Evolutionary conservation across 75 land plant genomes (phyloP).

Genomic region (Gnetum montanum): DNA sequence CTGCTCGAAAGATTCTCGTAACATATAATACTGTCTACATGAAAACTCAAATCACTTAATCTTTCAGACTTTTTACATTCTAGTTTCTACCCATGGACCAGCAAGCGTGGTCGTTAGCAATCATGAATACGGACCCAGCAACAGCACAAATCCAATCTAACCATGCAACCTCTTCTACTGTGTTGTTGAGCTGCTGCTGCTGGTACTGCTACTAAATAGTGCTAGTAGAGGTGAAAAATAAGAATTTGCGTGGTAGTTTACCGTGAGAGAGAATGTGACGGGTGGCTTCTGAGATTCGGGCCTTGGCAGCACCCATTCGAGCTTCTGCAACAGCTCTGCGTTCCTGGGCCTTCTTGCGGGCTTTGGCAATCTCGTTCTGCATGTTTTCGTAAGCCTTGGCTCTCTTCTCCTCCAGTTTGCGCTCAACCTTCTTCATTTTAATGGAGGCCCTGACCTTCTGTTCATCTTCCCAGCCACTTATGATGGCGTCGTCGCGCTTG

Average conservation of each 20-base stretch:
- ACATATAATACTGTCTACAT: too few relatives aligned
- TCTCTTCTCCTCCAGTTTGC: slow-evolving; percentile 63
- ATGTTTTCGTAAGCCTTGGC: slow-evolving; percentile 67
- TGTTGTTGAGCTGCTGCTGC: too few relatives aligned
- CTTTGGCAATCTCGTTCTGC: slow-evolving; percentile 73
- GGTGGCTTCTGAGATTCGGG: slow-evolving; percentile 38
- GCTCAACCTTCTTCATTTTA: slow-evolving; percentile 69
- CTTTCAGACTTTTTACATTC: too few relatives aligned
- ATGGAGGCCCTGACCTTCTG: slow-evolving; percentile 48
- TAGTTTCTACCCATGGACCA: too few relatives aligned
- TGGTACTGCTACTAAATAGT: too few relatives aligned
- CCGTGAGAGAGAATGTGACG: slow-evolving; percentile 52
- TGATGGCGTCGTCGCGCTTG: slow-evolving; percentile 65
- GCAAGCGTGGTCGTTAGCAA: too few relatives aligned
- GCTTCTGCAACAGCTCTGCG: slow-evolving; percentile 77
- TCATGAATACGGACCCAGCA: too few relatives aligned
- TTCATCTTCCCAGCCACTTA: slow-evolving; percentile 61
- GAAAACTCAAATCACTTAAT: too few relatives aligned
- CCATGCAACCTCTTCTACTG: too few relatives aligned
- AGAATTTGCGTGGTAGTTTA: slow-evolving; percentile 41
- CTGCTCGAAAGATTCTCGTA: too few relatives aligned
- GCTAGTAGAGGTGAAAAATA: slow-evolving; percentile 21
- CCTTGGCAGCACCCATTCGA: slow-evolving; percentile 63
- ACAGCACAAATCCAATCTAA: too few relatives aligned
- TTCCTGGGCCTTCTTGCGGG: slow-evolving; percentile 76